A percentile compares a stretch with the other conserved stretches of the same genome.
Evolutionary conservation across 495 filamentous ascomycete species (phyloP).

Genomic region (Penicillium manginii): DNA sequence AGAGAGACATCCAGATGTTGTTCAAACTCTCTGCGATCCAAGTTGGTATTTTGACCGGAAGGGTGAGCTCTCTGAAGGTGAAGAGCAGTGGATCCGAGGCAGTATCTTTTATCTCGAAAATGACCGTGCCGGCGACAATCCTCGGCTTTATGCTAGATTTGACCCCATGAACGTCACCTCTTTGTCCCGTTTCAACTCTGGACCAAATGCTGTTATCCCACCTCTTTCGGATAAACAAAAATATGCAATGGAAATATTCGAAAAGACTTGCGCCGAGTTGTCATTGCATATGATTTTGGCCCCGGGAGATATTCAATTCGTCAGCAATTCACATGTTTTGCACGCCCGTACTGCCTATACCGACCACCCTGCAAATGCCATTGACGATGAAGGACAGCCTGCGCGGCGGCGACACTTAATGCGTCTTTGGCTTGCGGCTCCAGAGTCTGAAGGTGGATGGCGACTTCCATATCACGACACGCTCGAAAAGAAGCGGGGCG

Average conservation of each 20-base stretch:
- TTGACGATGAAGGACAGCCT: slow-evolving; percentile 37
- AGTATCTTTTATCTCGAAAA: slow-evolving; percentile 71
- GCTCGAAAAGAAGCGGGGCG: slow-evolving; percentile 75
- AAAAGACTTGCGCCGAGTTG: slow-evolving; percentile 63
- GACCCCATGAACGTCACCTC: slow-evolving; percentile 74
- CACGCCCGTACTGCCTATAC: slow-evolving; percentile 67
- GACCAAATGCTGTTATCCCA: slow-evolving; percentile 55
- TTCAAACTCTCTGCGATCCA: slow-evolving; percentile 66
- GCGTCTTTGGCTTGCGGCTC: slow-evolving; percentile 76
- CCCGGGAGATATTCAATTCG: slow-evolving; percentile 74
- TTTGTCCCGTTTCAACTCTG: slow-evolving; percentile 61
- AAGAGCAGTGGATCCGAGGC: slow-evolving; percentile 72
- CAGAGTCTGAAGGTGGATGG: slow-evolving; percentile 81
- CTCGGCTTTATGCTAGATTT: slow-evolving; percentile 51
- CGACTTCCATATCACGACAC: slow-evolving; percentile 73
- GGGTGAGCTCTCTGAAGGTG: slow-evolving; percentile 69
- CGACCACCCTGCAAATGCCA: slow-evolving; percentile 56
- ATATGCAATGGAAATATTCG: slow-evolving; percentile 61
- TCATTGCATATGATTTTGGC: slow-evolving; percentile 73
- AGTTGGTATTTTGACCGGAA: slow-evolving; percentile 92
- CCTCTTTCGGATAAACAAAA: slow-evolving; percentile 62
- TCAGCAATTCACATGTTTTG: slow-evolving; percentile 65
- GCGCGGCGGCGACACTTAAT: slow-evolving; percentile 70
- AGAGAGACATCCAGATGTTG: slow-evolving; percentile 72
- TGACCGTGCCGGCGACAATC: slow-evolving; percentile 34